Base-by-base conservation (phyloP, 2,329 filamentous ascomycete genomes). In the Hymenoscyphus repandus region DNA sequence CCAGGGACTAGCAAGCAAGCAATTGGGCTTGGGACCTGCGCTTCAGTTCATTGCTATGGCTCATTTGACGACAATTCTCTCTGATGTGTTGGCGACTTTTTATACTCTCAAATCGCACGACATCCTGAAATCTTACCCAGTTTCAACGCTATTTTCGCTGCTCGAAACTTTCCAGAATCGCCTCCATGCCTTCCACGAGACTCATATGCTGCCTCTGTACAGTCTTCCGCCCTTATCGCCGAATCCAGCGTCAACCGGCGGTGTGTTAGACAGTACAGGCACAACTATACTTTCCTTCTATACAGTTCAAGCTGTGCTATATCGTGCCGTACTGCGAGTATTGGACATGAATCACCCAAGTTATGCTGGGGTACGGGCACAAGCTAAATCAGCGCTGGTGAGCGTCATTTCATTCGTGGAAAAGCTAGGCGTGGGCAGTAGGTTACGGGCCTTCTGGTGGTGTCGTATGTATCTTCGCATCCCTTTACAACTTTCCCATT, bases 31-130 rank as follows among this genome's bases (percentile, higher is more conserved):
- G 5, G 49, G 45, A 17, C 54, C 59, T n/a, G 59, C 57, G 12
- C 41, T 59, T 4, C 51, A 57, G 45, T 79, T 80, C 55, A 70
- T 77, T 33, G 71, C 76, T 15, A 72, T 80, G 43, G 71, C 74
- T 9, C 68, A 74, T 22, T 60, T 80, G 5, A 74, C 75, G 1
- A 68, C 70, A 32, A 75, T 79, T 41, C 71, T 79, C 37, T 71
- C 72, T 43, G 74, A 78, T 46, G 71, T 79, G 11, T 64, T 78
- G 22, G 69, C 69, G 10, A 71, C 68, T 1, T 73, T 80, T 30
- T 78, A 78, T 59, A 73, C 68, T 51, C 62, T 62, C 47, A 59
- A 58, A 55, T 52, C 55, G 11, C 55, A 55, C 31, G 56, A 55
- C 9, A 52, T 57, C 3, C 49, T 60, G 15, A 56, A 54, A 27